Conservation (phyloP, 2,329 filamentous ascomycete genomes). For the Hirsutella thompsonii region DNA sequence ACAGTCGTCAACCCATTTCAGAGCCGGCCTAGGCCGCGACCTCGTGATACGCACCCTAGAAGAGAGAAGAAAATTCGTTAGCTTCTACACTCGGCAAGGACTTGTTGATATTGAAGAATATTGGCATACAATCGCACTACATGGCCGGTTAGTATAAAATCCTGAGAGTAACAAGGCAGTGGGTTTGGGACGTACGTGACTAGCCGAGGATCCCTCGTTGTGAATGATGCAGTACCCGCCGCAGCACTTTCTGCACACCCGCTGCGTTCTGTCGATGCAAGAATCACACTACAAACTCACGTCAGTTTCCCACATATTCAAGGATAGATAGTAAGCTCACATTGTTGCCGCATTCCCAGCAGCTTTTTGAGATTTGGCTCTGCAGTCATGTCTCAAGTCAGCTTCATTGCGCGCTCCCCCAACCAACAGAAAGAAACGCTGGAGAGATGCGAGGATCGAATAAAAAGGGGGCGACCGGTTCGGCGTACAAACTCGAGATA, state of each 20-base stretch:
- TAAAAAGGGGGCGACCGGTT: not conserved
- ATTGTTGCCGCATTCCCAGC: conserved; percentile 77
- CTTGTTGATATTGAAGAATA: not conserved
- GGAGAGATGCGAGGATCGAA: too few relatives aligned
- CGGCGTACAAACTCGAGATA: conserved; percentile 7
- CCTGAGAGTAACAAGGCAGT: not conserved
- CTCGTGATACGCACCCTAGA: conserved; percentile 20
- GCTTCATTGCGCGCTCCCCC: too few relatives aligned
- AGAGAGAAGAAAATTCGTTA: too few relatives aligned
- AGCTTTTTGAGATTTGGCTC: conserved; percentile 53
- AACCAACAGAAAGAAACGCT: not conserved
- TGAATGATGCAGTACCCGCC: conserved; percentile 76
- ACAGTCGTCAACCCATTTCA: conserved; percentile 3
- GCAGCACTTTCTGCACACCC: conserved; percentile 57
- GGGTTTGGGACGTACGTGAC: conserved; percentile 27
- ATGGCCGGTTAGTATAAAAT: conserved; percentile 14
- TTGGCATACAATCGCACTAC: conserved; percentile 33
- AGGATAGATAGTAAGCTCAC: conserved; percentile 33
- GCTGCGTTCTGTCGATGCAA: conserved; percentile 62
- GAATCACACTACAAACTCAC: conserved; percentile 46
- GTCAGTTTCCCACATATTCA: not conserved
- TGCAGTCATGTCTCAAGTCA: conserved; percentile 11
- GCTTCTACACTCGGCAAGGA: too few relatives aligned
- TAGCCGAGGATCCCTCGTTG: conserved; percentile 67
- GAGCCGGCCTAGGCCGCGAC: conserved; percentile 18